These are phyloP conservation scores for Hydrangea macrophylla DNA, from an alignment of 148 eudicot species.

Conservation along the genomic window DNA sequence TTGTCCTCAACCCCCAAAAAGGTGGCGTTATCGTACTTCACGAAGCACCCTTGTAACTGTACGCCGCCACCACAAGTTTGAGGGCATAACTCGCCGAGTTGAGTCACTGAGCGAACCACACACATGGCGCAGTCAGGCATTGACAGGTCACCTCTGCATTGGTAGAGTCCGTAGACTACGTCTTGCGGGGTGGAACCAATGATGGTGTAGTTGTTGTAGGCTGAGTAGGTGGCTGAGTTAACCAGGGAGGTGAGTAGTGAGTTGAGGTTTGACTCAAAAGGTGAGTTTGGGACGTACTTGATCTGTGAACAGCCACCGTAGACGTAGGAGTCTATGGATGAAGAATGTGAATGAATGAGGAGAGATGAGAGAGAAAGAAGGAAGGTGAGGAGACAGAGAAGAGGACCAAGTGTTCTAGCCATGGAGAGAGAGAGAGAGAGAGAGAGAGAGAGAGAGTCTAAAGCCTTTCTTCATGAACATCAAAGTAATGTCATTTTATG, in stretches of 20 bases:
- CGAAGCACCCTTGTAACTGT: conserved; percentile 51
- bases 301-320: conserved; percentile 54
- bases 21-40: conserved; percentile 44
- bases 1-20: conserved; percentile 54
- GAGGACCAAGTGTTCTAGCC: conserved; percentile 6
- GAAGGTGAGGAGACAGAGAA: conserved; percentile 2
- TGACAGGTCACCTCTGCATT: conserved; percentile 58
- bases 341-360: conserved; percentile 4
- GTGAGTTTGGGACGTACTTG: conserved; percentile 35
- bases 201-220: conserved; percentile 47
- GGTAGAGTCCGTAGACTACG: conserved; percentile 53
- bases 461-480: too few relatives aligned
- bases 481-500: too few relatives aligned
- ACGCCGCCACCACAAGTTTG: conserved; percentile 35
- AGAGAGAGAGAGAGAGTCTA: conserved; percentile 8
- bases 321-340: conserved; percentile 32
- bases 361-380: conserved; percentile 21
- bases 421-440: conserved; percentile 5
- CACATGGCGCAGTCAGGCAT: conserved; percentile 56
- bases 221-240: conserved; percentile 54
- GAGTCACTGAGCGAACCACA: conserved; percentile 30
- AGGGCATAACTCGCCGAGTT: conserved; percentile 33
- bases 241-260: conserved; percentile 50
- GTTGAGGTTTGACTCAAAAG: conserved; percentile 47
- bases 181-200: conserved; percentile 31